A percentile compares a stretch with the other conserved stretches of the same genome.
phyloP scores from a whole-genome alignment of 2,329 filamentous ascomycete species.

The Pleoardoris graminearum region DNA sequence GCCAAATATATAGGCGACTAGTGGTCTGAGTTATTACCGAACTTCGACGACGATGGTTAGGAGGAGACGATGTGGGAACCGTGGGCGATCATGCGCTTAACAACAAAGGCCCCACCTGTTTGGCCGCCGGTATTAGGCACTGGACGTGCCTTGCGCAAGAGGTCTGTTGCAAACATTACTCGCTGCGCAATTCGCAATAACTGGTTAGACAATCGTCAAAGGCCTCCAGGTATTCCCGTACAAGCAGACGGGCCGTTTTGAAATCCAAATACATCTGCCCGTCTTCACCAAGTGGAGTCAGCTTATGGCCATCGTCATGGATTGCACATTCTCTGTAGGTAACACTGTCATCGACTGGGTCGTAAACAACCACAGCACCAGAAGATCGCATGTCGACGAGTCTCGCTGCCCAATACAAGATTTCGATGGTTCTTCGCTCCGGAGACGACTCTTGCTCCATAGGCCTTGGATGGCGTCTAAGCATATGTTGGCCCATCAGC shows the following conservation, averaged over 20 bases:
- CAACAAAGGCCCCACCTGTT: too few species aligned
- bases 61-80: too few species aligned
- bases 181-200: conserved; percentile 2
- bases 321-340: background rate
- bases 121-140: too few species aligned
- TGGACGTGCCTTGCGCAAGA: too few species aligned
- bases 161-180: too few species aligned
- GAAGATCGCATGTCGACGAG: background rate
- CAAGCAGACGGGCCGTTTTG: background rate
- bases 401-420: background rate
- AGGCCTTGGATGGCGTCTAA: background rate
- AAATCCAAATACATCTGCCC: background rate
- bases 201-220: too few species aligned
- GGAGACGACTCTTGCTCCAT: background rate
- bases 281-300: background rate
- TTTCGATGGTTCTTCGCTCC: background rate
- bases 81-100: too few species aligned
- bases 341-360: background rate
- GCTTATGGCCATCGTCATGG: background rate
- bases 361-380: background rate
- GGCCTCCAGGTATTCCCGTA: background rate
- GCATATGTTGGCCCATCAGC: conserved; percentile 19
- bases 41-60: too few species aligned
- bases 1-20: too few species aligned
- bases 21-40: too few species aligned